Conservation (phyloP, 2,329 filamentous ascomycete species). For the Botrytis fabae region DNA sequence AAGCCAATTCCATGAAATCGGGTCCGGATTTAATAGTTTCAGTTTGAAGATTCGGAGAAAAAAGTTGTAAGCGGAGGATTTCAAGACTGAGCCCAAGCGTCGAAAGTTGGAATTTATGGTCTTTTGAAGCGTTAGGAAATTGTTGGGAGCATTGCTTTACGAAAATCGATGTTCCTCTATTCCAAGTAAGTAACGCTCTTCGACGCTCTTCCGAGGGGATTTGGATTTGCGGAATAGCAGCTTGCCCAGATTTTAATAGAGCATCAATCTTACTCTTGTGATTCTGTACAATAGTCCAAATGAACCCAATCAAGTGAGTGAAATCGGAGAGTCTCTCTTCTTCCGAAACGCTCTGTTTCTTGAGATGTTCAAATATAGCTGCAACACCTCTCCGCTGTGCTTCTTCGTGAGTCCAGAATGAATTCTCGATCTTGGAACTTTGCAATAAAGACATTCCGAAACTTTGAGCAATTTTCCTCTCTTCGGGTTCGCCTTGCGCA, state of each 20-base stretch:
- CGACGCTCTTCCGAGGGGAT: not conserved
- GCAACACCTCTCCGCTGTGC: not conserved
- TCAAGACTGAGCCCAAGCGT: not conserved
- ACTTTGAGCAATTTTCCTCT: not conserved
- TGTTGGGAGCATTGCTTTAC: not conserved
- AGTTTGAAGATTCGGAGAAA: not conserved
- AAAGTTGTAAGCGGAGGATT: not conserved
- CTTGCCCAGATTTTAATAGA: not conserved
- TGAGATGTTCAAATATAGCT: not conserved
- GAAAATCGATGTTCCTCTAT: not conserved
- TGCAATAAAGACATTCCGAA: not conserved
- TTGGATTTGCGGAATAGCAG: rapidly evolving
- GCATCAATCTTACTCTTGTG: not conserved
- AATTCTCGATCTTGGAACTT: not conserved
- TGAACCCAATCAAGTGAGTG: not conserved
- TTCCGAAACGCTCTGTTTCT: not conserved
- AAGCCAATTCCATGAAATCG: not conserved
- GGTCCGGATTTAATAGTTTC: not conserved
- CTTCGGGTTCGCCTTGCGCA: not conserved
- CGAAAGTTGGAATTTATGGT: not conserved
- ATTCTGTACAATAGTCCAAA: not conserved
- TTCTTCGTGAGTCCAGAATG: not conserved
- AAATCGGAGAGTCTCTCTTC: not conserved
- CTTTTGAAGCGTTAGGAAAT: not conserved
- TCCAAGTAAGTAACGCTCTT: slow-evolving; percentile 8